Percentiles rank a stretch among this genome's conserved stretches.
phyloP scores from a whole-genome alignment of 768 basidiomycete species.

The Suillus americanus region DNA sequence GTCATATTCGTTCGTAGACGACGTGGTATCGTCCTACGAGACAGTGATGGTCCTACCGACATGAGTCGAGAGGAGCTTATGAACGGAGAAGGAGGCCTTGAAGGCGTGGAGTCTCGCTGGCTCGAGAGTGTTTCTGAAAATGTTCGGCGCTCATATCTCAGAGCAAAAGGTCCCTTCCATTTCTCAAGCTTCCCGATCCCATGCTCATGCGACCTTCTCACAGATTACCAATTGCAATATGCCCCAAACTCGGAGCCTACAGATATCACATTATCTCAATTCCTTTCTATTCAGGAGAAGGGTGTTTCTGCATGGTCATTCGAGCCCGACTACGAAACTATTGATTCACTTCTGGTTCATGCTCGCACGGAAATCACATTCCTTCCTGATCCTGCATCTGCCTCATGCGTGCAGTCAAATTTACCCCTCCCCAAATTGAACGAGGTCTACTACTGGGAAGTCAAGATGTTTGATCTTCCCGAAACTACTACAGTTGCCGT shows the following conservation, averaged over 20 bases:
- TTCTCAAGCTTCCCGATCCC: slow-evolving; percentile 7
- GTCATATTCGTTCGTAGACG: slow-evolving; percentile 80
- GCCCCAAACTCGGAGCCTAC: slow-evolving; percentile 96
- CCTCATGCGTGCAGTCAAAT: slow-evolving; percentile 95
- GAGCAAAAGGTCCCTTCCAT: slow-evolving; percentile 75
- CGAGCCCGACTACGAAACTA: slow-evolving; percentile 96
- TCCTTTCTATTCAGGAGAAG: slow-evolving; percentile 98
- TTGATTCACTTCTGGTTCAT: slow-evolving; percentile 90
- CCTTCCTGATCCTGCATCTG: slow-evolving; percentile 92
- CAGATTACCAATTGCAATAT: slow-evolving; percentile 84
- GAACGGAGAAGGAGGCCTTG: slow-evolving; percentile 91
- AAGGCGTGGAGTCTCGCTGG: slow-evolving; percentile 91
- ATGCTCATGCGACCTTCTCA: slow-evolving; percentile 1
- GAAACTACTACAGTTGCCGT: slow-evolving; percentile 84
- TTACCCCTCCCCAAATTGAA: slow-evolving; percentile 96
- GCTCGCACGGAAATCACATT: slow-evolving; percentile 97
- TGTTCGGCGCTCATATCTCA: slow-evolving; percentile 67
- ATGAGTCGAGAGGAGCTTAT: slow-evolving; percentile 89
- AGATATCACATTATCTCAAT: slow-evolving; percentile 97
- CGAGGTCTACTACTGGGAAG: slow-evolving; percentile 99
- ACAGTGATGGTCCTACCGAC: slow-evolving; percentile 91
- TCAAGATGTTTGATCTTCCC: slow-evolving; percentile 98
- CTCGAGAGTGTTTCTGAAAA: slow-evolving; percentile 76
- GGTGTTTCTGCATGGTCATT: slow-evolving; percentile 99
- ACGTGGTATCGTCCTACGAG: slow-evolving; percentile 75